Evolutionary conservation across 306 rosid species (phyloP), one percentile per base, ranked within the genome.

Genomic region (Alnus rubra): DNA sequence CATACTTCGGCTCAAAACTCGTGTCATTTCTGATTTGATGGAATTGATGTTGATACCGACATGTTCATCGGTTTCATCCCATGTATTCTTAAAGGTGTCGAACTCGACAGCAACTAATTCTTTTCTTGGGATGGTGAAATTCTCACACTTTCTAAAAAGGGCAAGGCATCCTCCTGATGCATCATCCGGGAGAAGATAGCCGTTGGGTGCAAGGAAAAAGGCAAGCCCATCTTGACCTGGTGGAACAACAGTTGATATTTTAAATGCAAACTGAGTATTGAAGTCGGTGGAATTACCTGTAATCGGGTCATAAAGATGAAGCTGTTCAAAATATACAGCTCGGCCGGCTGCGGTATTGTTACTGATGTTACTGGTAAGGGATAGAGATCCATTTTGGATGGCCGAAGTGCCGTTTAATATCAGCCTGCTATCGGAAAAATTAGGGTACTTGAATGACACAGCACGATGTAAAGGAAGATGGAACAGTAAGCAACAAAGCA

Each of bases 201-300:
- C 71, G 9, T 67, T 39, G 2, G 71, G 71, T 67, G 71, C 30
- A 16, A 67, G 71, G 50, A 67, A 67, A 39, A 67, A 67, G n/a
- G 71, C 13, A 16, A 67, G 71, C 71, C 71, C 71, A 67, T 67
- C 71, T 18, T 67, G 71, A 2, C 71, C 71, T 67, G 50, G 15
- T 16, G 5, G 11, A 3, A 0, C 8, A 67, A 67, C 23, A 7
- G 71, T 18, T 39, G 71, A 39, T 67, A 67, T 18, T 37, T 37
- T 1, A 13, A 67, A 67, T 18, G 71, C 39, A 35, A 67, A 67
- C 1, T 67, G 50, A 67, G 71, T 39, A 7, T 31, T 67, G 30
- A 67, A 67, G 71, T 67, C 71, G 1, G 71, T 67, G 30, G n/a
- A n/a, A n/a, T n/a, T n/a, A n/a, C n/a, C n/a, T n/a, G n/a, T n/a